A percentile compares a stretch with the other conserved stretches of the same genome.
Evolutionary conservation across 208 protist genomes (phyloP).

Genomic region (Leishmania braziliensis): DNA sequence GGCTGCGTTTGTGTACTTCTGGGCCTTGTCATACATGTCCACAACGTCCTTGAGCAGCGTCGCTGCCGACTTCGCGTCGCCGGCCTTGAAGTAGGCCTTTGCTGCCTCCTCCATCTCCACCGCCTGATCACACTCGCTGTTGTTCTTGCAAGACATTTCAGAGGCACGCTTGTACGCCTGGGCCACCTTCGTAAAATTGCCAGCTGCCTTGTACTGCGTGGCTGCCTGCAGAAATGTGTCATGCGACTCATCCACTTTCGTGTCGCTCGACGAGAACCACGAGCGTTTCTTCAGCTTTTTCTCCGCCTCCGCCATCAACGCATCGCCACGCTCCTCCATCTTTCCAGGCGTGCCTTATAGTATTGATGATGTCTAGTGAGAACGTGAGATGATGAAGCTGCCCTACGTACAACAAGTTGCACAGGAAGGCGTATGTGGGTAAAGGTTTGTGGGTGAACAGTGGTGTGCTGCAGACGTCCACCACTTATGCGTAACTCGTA

Average conservation of each 20-base stretch:
- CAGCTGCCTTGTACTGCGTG: conserved; percentile 82
- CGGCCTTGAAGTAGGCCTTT: conserved; percentile 55
- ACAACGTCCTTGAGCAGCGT: conserved; percentile 47
- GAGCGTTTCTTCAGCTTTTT: conserved; percentile 74
- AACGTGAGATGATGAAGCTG: background rate
- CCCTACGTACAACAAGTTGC: background rate
- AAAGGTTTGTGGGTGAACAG: background rate
- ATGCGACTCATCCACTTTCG: conserved; percentile 71
- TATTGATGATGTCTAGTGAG: background rate
- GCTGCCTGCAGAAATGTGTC: conserved; percentile 79
- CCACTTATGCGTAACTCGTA: background rate
- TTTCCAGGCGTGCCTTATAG: conserved; percentile 7
- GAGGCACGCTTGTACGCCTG: conserved; percentile 71
- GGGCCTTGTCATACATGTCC: conserved; percentile 64
- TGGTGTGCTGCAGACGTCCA: background rate
- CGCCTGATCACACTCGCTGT: conserved; percentile 67
- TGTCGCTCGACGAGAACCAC: conserved; percentile 56
- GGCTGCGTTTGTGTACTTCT: conserved; percentile 66
- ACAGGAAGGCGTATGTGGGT: background rate
- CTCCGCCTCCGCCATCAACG: conserved; percentile 74
- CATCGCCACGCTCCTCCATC: conserved; percentile 75
- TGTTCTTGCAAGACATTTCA: conserved; percentile 68
- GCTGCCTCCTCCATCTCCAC: conserved; percentile 75
- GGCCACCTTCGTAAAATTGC: conserved; percentile 72
- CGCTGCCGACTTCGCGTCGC: conserved; percentile 40